Conservation (phyloP, 306 rosid genomes). For the Corylus americana region DNA sequence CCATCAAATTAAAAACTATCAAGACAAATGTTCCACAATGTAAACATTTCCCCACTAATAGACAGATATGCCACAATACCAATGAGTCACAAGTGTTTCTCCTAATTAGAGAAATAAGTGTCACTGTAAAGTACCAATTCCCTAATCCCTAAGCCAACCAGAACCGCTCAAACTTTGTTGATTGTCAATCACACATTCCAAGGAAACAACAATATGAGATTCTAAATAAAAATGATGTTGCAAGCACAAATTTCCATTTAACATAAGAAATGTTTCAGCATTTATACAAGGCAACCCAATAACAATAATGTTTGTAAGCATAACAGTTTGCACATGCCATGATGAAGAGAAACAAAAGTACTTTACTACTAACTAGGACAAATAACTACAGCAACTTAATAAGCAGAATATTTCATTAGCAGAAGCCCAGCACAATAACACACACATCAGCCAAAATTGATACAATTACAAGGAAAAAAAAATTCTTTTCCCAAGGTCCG, state of each 20-base stretch:
- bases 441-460: not conserved
- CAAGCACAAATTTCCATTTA: not conserved
- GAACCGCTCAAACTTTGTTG: not conserved
- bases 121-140: not conserved
- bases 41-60: not conserved
- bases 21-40: conserved; percentile 13
- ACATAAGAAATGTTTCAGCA: not conserved
- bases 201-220: not conserved
- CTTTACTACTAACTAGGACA: not conserved
- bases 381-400: not conserved
- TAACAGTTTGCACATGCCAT: not conserved
- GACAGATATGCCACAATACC: not conserved
- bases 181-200: not conserved
- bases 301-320: not conserved
- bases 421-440: conserved; percentile 3
- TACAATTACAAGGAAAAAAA: not conserved
- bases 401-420: not conserved
- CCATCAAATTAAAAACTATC: not conserved
- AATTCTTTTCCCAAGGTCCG: conserved; percentile 18
- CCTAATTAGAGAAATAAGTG: not conserved
- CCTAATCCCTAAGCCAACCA: not conserved
- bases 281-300: not conserved
- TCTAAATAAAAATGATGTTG: not conserved
- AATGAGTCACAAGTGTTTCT: not conserved
- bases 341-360: not conserved